Evolutionary conservation across 116 monocot genomes (phyloP).

Genomic region (Zostera marina): DNA sequence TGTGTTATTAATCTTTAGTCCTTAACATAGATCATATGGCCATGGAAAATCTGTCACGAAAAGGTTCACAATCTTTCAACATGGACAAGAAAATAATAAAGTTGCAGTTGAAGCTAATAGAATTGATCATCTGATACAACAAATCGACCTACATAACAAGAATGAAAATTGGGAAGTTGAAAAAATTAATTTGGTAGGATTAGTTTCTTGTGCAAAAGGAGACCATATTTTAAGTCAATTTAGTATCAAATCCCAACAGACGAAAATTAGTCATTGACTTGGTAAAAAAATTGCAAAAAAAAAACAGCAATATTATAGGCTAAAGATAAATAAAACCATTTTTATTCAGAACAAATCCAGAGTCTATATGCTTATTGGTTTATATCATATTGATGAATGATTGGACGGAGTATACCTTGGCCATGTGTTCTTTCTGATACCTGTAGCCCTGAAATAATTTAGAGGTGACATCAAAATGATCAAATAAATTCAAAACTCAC

Average conservation of each 20-base stretch:
- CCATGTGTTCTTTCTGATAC: constrained; percentile 4
- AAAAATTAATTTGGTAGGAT: background rate
- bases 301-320: background rate
- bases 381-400: background rate
- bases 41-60: background rate
- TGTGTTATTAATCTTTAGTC: too few species aligned
- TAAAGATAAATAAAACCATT: background rate
- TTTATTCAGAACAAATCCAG: background rate
- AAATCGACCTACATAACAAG: background rate
- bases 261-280: background rate
- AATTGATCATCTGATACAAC: background rate
- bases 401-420: constrained; percentile 1
- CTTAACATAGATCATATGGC: too few species aligned
- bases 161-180: too few species aligned
- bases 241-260: background rate
- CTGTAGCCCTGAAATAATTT: constrained; percentile 7
- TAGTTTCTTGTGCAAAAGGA: background rate
- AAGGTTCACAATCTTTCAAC: background rate
- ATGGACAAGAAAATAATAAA: background rate
- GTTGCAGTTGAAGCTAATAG: background rate
- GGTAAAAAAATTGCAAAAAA: background rate
- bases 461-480: background rate
- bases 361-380: background rate
- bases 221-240: background rate
- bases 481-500: background rate